Evolutionary conservation across 768 basidiomycete genomes (phyloP).

Genomic region (Lyophyllum semitale): DNA sequence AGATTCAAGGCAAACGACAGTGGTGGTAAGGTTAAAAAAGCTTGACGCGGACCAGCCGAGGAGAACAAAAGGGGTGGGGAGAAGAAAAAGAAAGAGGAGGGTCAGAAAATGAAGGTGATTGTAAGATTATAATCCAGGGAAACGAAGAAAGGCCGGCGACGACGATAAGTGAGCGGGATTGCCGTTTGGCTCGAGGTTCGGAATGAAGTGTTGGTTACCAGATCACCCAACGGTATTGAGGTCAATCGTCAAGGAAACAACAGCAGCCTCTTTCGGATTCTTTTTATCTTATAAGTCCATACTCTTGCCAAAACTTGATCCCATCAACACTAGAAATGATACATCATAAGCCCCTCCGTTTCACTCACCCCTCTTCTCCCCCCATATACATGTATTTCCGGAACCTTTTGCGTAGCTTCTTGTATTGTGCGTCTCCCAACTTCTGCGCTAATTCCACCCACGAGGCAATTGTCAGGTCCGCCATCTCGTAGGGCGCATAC

Average conservation of each 20-base stretch:
- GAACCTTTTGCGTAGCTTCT: conserved; percentile 64
- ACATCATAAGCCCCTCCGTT: conserved; percentile 7
- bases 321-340: conserved; percentile 3
- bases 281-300: conserved; percentile 10
- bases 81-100: conserved; percentile 15
- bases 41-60: conserved; percentile 62
- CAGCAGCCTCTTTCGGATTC: conserved; percentile 4
- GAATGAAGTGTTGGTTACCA: conserved; percentile 36
- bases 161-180: conserved; percentile 38
- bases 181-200: conserved; percentile 24
- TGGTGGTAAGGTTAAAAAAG: conserved; percentile 33
- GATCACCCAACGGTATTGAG: conserved; percentile 21
- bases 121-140: conserved; percentile 18
- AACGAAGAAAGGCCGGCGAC: conserved; percentile 33
- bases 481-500: conserved; percentile 71
- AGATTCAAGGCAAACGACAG: conserved; percentile 33
- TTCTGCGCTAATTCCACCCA: conserved; percentile 70
- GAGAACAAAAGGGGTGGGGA: conserved; percentile 22
- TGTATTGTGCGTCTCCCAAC: conserved; percentile 53
- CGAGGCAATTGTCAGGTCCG: conserved; percentile 75
- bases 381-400: conserved; percentile 75
- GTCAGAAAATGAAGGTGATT: conserved; percentile 17
- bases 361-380: conserved; percentile 27
- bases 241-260: conserved; percentile 48
- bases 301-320: conserved; percentile 5